Base-by-base conservation (phyloP, 129 eudicot genomes). In the Silybum marianum region DNA sequence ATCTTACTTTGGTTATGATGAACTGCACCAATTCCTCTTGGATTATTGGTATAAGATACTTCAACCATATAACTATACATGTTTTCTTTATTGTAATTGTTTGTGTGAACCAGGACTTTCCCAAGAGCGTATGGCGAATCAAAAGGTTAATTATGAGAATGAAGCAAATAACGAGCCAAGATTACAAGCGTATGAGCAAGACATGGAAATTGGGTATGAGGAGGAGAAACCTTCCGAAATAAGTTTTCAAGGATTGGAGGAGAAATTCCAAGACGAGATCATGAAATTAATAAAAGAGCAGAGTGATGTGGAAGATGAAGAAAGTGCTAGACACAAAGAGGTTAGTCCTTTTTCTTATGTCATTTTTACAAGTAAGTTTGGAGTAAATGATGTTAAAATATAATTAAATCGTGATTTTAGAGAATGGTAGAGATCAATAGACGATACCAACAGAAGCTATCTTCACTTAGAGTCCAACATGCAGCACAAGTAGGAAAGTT, bases 151-250 rank as follows among this genome's bases (percentile, higher is more conserved):
- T 74, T 74, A 60, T 38, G 87, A 80, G 68, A 74, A 80, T 24
- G 74, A 75, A 69, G 66, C 34, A 10, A 77, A 51, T 48, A 82
- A 69, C 16, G 78, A 77, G 24, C 38, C 76, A 4, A 77, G 87
- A 85, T 9, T 51, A 24, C 87, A 81, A 77, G 30, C 85, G 18
- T 70, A 75, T 77, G 91, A 82, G 65, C 77, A 79, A 70, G 87
- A 85, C 74, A 85, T 88, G 88, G 91, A 88, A 75, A 48, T 88
- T 40, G 87, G 91, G 6, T 82, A 85, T 28, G 89, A 88, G 48
- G 91, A 85, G 22, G 87, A 80, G 5, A 80, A 26, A 23, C 78
- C 83, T 69, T 71, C 75, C 9, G 28, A 60, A 26, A 14, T 78
- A 28, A 85, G 68, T 69, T 85, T 74, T 71, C 85, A 88, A 81